A percentile compares a stretch with the other conserved stretches of the same genome.
Conservation (phyloP, 108 stramenopile species). For the Pseudonitzschia pungens region DNA sequence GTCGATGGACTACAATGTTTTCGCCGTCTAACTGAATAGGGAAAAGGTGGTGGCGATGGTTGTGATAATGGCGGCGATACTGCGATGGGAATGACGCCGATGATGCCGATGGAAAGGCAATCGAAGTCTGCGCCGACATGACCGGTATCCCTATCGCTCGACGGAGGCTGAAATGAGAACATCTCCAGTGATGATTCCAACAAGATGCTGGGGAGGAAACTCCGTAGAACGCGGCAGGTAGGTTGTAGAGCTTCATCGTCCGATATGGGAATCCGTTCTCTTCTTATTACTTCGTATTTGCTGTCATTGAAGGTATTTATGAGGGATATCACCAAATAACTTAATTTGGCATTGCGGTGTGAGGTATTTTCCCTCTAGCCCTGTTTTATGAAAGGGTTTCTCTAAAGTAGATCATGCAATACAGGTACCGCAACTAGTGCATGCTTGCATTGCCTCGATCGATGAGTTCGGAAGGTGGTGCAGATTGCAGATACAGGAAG, state of each 20-base stretch:
- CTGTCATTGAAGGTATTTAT: not conserved
- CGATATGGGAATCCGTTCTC: no score
- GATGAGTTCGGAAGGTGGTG: not conserved
- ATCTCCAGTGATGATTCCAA: not conserved
- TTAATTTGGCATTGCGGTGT: no score
- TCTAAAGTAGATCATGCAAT: no score
- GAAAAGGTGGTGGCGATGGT: not conserved
- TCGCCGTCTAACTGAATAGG: not conserved
- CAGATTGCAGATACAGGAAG: no score
- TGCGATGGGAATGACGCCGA: not conserved
- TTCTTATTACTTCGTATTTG: no score
- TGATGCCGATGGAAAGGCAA: not conserved
- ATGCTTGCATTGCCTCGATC: not conserved
- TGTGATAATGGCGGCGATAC: not conserved
- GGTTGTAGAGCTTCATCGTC: not conserved
- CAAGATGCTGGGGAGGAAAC: not conserved
- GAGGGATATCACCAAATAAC: no score
- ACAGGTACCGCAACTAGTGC: no score
- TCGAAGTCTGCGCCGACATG: not conserved
- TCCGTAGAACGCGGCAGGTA: constrained; percentile 6
- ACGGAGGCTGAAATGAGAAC: not conserved
- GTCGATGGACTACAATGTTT: not conserved
- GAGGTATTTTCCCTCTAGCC: no score
- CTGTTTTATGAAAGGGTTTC: no score
- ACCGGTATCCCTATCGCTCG: not conserved